Evolutionary conservation across 768 basidiomycete genomes (phyloP).

Genomic region (Hysterangium stoloniferum): DNA sequence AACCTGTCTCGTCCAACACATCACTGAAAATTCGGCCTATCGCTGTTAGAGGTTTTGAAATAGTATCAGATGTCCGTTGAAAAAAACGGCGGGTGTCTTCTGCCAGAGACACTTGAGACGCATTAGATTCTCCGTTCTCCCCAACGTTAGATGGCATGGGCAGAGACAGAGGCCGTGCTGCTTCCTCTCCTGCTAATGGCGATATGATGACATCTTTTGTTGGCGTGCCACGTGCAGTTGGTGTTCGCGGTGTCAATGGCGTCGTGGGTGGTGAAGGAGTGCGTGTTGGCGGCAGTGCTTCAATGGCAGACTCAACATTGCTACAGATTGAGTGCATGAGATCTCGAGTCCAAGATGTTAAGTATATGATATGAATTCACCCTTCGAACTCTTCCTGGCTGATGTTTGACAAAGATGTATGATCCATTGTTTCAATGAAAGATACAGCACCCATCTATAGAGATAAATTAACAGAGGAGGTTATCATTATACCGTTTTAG

Average conservation of each 20-base stretch:
- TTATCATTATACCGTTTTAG: too few relatives aligned
- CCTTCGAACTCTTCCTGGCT: slow-evolving; percentile 88
- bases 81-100: slow-evolving; percentile 78
- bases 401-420: slow-evolving; percentile 89
- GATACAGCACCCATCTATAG: slow-evolving; percentile 89
- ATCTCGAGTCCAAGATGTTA: not conserved
- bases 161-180: slow-evolving; percentile 70
- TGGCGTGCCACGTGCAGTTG: not conserved
- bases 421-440: slow-evolving; percentile 98
- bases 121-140: slow-evolving; percentile 14
- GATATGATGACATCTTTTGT: slow-evolving; percentile 14
- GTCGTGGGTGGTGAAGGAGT: slow-evolving; percentile 24
- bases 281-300: slow-evolving; percentile 32
- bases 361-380: slow-evolving; percentile 27
- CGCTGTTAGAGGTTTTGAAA: slow-evolving; percentile 86
- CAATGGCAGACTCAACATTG: slow-evolving; percentile 57
- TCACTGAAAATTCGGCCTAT: slow-evolving; percentile 84
- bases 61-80: slow-evolving; percentile 84
- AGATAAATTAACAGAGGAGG: not conserved
- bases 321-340: slow-evolving; percentile 20
- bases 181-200: slow-evolving; percentile 77
- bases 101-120: slow-evolving; percentile 27
- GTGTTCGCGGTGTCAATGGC: slow-evolving; percentile 13
- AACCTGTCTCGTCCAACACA: slow-evolving; percentile 50
- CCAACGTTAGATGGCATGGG: slow-evolving; percentile 41